Evolutionary conservation across 2,329 filamentous ascomycete species (phyloP).

Genomic region (Ophiostoma perfectum): DNA sequence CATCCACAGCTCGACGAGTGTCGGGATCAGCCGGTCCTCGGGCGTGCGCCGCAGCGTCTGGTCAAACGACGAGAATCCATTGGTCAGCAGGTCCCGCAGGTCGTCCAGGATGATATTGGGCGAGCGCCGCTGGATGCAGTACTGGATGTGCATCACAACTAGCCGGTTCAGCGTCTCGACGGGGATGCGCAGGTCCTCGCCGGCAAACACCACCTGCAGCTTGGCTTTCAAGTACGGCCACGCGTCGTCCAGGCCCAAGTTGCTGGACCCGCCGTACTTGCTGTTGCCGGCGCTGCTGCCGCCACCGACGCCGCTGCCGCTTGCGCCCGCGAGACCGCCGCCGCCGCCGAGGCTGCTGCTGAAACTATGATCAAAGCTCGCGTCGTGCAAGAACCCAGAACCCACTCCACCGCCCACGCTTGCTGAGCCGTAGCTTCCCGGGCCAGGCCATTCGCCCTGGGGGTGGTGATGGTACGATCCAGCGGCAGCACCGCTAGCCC

Average conservation of each 20-base stretch:
- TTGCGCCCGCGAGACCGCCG: conserved; percentile 33
- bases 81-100: conserved; percentile 65
- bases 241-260: conserved; percentile 70
- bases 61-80: conserved; percentile 81
- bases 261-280: conserved; percentile 62
- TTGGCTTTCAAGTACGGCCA: conserved; percentile 76
- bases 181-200: conserved; percentile 71
- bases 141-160: conserved; percentile 72
- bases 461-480: conserved; percentile 2
- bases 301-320: conserved; percentile 38
- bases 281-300: conserved; percentile 47
- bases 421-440: conserved; percentile 41
- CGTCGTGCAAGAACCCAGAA: neutral
- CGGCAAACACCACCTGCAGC: conserved; percentile 72
- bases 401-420: conserved; percentile 40
- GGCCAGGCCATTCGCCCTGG: conserved; percentile 45
- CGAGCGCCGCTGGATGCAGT: conserved; percentile 67
- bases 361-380: conserved; percentile 35
- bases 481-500: conserved; percentile 13
- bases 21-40: conserved; percentile 83
- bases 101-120: conserved; percentile 71
- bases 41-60: conserved; percentile 71
- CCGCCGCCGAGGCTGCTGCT: conserved; percentile 39
- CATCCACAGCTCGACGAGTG: conserved; percentile 89
- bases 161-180: conserved; percentile 79